phyloP scores from a whole-genome alignment of 768 basidiomycete genomes.

The Leccinum rimulosum region DNA sequence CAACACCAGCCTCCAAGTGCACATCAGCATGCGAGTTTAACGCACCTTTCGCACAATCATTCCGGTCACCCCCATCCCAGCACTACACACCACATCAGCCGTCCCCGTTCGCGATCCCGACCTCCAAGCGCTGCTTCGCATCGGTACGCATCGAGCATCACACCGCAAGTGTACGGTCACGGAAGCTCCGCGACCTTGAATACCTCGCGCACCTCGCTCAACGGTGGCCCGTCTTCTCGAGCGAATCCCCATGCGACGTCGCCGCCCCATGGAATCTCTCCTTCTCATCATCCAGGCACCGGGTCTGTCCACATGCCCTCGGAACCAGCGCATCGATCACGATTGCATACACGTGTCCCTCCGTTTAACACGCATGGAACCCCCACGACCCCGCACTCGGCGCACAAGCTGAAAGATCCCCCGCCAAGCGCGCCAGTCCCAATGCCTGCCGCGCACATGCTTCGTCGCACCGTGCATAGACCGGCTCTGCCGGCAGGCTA shows the following conservation, averaged over 20 bases:
- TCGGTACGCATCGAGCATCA: constrained; percentile 27
- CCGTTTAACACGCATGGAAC: constrained; percentile 2
- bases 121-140: constrained; percentile 33
- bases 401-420: constrained; percentile 2
- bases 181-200: constrained; percentile 21
- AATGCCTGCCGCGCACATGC: constrained; percentile 12
- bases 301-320: constrained; percentile 7
- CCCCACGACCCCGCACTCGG: not conserved
- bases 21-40: constrained; percentile 12
- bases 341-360: constrained; percentile 11
- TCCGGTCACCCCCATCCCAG: constrained; percentile 12
- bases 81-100: constrained; percentile 18
- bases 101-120: constrained; percentile 25
- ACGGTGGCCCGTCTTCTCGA: constrained; percentile 12
- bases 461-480: constrained; percentile 20
- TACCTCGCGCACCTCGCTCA: constrained; percentile 22
- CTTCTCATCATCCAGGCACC: constrained; percentile 6
- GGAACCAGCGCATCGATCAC: constrained; percentile 19
- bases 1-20: constrained; percentile 7
- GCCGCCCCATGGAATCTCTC: constrained; percentile 9
- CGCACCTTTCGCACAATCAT: constrained; percentile 13
- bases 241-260: constrained; percentile 10
- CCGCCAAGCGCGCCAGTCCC: not conserved
- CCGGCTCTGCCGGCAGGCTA: constrained; percentile 23
- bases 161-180: constrained; percentile 26